Conservation (phyloP, 2,329 filamentous ascomycete species). For the Dichotomopilus funicola region DNA sequence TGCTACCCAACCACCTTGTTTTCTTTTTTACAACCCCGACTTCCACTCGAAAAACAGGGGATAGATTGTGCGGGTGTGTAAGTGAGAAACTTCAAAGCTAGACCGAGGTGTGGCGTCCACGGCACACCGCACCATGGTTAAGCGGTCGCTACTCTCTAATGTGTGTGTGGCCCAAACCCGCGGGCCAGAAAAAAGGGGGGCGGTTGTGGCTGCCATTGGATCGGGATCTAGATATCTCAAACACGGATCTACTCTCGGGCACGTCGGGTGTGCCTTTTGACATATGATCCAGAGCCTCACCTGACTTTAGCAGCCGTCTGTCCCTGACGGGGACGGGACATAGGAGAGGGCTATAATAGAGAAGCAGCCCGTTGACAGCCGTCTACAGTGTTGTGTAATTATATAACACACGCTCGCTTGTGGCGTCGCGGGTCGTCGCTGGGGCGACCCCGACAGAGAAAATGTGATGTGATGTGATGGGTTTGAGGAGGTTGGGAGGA, state of each 20-base stretch:
- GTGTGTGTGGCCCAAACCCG: constrained; percentile 4
- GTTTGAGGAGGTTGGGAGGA: too few species aligned
- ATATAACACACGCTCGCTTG: too few species aligned
- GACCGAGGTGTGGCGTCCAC: not conserved
- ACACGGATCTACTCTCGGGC: constrained; percentile 23
- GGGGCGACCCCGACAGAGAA: too few species aligned
- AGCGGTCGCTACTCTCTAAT: not conserved
- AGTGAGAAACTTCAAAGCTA: too few species aligned
- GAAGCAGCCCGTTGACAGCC: too few species aligned
- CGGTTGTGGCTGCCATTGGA: constrained; percentile 12
- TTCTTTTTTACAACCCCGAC: constrained; percentile 3
- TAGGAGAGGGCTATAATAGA: not conserved
- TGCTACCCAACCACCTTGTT: not conserved
- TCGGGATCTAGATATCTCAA: constrained; percentile 20
- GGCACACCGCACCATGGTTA: not conserved
- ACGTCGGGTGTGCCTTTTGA: constrained; percentile 15
- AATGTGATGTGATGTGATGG: too few species aligned
- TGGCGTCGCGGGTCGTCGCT: too few species aligned
- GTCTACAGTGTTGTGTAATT: too few species aligned
- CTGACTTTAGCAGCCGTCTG: constrained; percentile 23
- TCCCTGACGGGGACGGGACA: constrained; percentile 17
- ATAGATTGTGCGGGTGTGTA: not conserved
- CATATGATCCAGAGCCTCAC: constrained; percentile 15
- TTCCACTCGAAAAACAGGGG: not conserved
- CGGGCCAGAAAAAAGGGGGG: constrained; percentile 10